These are phyloP conservation scores for Colletotrichum sp. DNA, from an alignment of 2,329 filamentous ascomycete species.

Conservation along the genomic window DNA sequence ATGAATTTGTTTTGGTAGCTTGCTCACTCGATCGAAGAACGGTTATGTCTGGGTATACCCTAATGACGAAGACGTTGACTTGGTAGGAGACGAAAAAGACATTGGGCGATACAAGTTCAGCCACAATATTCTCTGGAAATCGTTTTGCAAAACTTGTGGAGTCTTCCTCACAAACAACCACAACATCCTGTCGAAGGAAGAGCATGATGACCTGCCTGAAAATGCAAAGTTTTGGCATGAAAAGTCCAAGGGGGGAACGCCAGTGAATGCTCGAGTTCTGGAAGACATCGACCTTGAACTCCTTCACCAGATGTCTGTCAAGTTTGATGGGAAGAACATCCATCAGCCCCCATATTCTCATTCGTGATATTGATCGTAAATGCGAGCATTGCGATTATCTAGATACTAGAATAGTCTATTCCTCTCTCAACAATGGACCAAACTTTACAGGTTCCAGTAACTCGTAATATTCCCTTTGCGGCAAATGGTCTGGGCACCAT, in stretches of 20 bases:
- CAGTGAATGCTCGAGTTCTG: background rate
- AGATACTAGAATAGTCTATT: background rate
- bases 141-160: background rate
- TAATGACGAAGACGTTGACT: background rate
- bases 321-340: background rate
- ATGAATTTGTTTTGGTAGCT: no score
- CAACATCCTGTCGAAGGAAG: background rate
- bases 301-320: background rate
- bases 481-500: slow-evolving; percentile 49
- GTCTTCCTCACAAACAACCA: background rate
- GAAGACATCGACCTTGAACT: background rate
- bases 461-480: slow-evolving; percentile 35
- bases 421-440: slow-evolving; percentile 26
- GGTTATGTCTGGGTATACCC: no score
- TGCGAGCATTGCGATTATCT: background rate
- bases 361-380: background rate
- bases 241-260: background rate
- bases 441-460: slow-evolving; percentile 41
- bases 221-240: background rate
- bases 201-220: background rate
- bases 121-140: background rate
- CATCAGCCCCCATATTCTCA: background rate
- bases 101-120: background rate
- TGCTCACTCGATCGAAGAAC: no score
- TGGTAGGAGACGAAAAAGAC: background rate